A percentile compares a stretch with the other conserved stretches of the same genome.
Conservation (phyloP, 495 filamentous ascomycete species). For the Sporormia fimetaria region DNA sequence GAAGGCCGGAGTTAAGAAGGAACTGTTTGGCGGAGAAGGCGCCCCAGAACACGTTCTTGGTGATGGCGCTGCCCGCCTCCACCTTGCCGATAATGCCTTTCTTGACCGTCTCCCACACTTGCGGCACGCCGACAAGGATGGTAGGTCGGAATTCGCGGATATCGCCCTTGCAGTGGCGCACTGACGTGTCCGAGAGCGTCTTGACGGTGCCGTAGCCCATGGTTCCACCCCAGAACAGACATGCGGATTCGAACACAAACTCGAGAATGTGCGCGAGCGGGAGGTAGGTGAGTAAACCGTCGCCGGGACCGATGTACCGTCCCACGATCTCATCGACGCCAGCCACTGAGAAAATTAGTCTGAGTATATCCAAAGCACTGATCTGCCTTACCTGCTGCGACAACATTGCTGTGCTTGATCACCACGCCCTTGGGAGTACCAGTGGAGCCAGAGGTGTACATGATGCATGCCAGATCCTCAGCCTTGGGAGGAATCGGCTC, state of each 20-base stretch:
- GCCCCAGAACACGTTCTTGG: slow-evolving; percentile 84
- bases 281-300: slow-evolving; percentile 81
- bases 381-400: slow-evolving; percentile 63
- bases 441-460: slow-evolving; percentile 99
- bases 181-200: slow-evolving; percentile 79
- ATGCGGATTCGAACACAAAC: slow-evolving; percentile 92
- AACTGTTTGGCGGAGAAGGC: slow-evolving; percentile 75
- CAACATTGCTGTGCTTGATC: slow-evolving; percentile 75
- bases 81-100: slow-evolving; percentile 90
- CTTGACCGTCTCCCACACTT: slow-evolving; percentile 97
- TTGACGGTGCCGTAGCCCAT: slow-evolving; percentile 97
- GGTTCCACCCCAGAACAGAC: slow-evolving; percentile 83
- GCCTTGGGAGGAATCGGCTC: slow-evolving; percentile 70
- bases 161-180: slow-evolving; percentile 90
- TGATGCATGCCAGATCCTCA: slow-evolving; percentile 93
- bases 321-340: slow-evolving; percentile 82
- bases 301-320: slow-evolving; percentile 72
- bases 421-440: slow-evolving; percentile 93
- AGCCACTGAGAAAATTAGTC: slow-evolving; percentile 45
- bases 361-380: background rate
- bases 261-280: slow-evolving; percentile 93
- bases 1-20: slow-evolving; percentile 63
- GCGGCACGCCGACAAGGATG: slow-evolving; percentile 86
- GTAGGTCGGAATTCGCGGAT: slow-evolving; percentile 89
- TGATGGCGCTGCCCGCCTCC: slow-evolving; percentile 57